Percentiles rank a stretch among this genome's conserved stretches.
phyloP scores from a whole-genome alignment of 805 yeast species.

The Candida caryicola region DNA sequence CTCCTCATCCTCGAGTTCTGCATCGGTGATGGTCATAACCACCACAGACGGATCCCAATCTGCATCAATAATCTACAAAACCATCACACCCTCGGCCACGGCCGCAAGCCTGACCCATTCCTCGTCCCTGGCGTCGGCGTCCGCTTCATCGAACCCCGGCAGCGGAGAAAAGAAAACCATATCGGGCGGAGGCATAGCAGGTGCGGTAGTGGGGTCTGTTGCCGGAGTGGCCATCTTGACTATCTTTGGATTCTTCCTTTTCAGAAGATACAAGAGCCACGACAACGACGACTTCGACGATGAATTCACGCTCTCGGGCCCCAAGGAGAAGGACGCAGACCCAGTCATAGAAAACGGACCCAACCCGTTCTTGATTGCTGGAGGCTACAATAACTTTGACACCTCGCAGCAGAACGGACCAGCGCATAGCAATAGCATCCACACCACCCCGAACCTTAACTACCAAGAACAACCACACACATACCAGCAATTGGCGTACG shows the following conservation, averaged over 20 bases:
- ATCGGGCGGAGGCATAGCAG: conserved; percentile 43
- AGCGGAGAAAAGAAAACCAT: conserved; percentile 13
- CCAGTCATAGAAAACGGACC: conserved; percentile 12
- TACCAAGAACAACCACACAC: conserved; percentile 8
- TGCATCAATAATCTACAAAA: conserved; percentile 19
- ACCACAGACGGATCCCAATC: conserved; percentile 7
- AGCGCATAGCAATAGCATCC: background rate
- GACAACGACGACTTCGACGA: conserved; percentile 28
- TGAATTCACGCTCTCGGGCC: conserved; percentile 30
- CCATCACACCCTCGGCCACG: conserved; percentile 12
- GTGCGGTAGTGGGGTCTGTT: conserved; percentile 41
- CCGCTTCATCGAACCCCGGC: conserved; percentile 6
- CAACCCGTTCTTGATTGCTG: conserved; percentile 22
- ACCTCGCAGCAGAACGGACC: conserved; percentile 7
- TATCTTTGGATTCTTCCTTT: conserved; percentile 14
- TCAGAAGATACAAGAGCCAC: conserved; percentile 10
- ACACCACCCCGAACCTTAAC: background rate
- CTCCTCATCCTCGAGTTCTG: conserved; percentile 9
- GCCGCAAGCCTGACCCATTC: conserved; percentile 4
- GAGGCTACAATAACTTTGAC: conserved; percentile 17
- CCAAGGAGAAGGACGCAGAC: conserved; percentile 18
- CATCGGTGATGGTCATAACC: conserved; percentile 12
- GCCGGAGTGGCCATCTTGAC: conserved; percentile 36
- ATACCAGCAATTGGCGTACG: conserved; percentile 10
- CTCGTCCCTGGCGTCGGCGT: conserved; percentile 7